phyloP scores from a whole-genome alignment of 2,329 filamentous ascomycete genomes.

The Fusarium caatingaense region DNA sequence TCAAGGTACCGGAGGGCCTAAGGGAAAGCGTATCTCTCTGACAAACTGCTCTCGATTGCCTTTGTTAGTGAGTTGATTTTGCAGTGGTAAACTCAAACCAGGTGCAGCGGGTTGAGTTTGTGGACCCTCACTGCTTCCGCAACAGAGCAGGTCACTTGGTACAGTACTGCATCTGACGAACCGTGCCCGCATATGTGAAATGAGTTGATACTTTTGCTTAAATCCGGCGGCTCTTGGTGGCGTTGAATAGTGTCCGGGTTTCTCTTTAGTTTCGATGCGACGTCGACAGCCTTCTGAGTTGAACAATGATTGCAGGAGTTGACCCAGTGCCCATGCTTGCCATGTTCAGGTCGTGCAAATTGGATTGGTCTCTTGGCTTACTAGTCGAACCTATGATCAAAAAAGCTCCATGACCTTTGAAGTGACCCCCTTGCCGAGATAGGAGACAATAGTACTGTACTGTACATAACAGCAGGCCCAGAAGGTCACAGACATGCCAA shows the following conservation, averaged over 20 bases:
- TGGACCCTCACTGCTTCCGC: background rate
- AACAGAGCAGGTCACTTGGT: background rate
- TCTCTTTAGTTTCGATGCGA: slow-evolving; percentile 2
- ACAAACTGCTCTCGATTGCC: slow-evolving; percentile 1
- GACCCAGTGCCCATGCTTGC: background rate
- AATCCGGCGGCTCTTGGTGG: slow-evolving; percentile 33
- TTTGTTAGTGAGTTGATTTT: background rate
- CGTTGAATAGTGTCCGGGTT: slow-evolving; percentile 23
- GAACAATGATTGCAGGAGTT: background rate
- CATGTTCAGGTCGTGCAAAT: background rate
- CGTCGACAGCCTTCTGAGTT: background rate
- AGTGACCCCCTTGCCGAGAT: background rate
- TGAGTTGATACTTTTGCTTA: slow-evolving; percentile 4
- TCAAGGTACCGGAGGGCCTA: background rate
- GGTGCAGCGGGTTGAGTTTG: slow-evolving; percentile 4
- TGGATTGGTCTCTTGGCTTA: background rate
- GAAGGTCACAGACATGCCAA: background rate
- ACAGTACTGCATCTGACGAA: background rate
- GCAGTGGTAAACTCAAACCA: slow-evolving; percentile 13
- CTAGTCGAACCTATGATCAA: slow-evolving; percentile 2
- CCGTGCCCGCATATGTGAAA: background rate
- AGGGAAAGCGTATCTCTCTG: background rate
- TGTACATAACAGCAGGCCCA: background rate
- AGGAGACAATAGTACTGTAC: background rate
- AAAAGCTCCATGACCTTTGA: background rate